Base-by-base conservation (phyloP, 2,329 filamentous ascomycete genomes). In the Teratosphaeriaceae sp. region DNA sequence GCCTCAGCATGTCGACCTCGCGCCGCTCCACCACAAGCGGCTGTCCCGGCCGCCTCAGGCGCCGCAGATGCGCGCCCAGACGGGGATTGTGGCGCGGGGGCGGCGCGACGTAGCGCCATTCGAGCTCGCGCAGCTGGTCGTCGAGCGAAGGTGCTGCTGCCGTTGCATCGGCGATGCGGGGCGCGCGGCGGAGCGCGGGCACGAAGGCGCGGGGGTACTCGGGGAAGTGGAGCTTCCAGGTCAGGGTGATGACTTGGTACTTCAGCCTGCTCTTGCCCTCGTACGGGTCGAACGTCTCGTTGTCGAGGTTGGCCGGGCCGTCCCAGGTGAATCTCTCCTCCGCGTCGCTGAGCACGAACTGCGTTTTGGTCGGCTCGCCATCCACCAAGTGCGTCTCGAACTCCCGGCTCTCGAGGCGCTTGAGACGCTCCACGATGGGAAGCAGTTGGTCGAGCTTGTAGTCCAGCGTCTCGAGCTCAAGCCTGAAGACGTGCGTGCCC, bases 401-500 rank as follows among this genome's bases (percentile, higher is more conserved):
- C 56, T 56, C 65, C 64, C 68, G n/a, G 47, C 47, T 50, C 21
- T 60, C 52, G 1, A 58, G 46, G 41, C 63, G 64, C 38, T 65
- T 54, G 29, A 56, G 40, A 2, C 47, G 47, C 12, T 59, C 48
- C 4, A 68, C 66, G n/a, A 77, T 69, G 6, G 54, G 51, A 30
- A 73, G 59, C 2, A 77, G 54, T 50, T 76, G 70, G 0, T 47
- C 52, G 42, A 65, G 67, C 46, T 73, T 72, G 11, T 69, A 59
- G 39, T 67, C 62, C 5, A 75, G 43, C 2, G 68, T 71, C 55
- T 78, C 75, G 2, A 78, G 51, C 35, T 67, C 62, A 8, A 57
- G 44, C 7, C 42, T 38, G 9, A 58, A 39, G 2, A 39, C 38
- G 11, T 55, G 35, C 6, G 52, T 44, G 19, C 46, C 50, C 1